Percentiles rank a stretch among this genome's conserved stretches.
These are phyloP conservation scores for Diutina mesorugosa DNA, from an alignment of 1,139 yeast genomes.

Conservation along the genomic window DNA sequence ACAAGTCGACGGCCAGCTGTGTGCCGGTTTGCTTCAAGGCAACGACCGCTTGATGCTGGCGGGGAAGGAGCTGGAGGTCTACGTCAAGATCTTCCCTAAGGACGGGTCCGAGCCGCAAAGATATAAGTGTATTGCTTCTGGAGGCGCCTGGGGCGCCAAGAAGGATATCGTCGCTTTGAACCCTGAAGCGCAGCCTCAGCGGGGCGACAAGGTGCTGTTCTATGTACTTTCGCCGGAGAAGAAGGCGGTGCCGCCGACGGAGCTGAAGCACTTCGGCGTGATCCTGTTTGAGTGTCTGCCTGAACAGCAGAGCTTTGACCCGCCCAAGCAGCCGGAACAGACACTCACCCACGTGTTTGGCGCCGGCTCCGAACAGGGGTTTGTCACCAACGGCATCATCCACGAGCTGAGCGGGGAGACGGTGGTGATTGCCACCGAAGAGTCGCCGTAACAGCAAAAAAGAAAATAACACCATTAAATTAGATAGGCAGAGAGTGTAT, in stretches of 20 bases:
- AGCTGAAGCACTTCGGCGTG: conserved; percentile 4
- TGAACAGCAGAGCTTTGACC: conserved; percentile 6
- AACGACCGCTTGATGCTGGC: conserved; percentile 26
- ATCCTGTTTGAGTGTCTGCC: conserved; percentile 7
- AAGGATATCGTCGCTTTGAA: conserved; percentile 47
- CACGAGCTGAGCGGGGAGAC: neutral
- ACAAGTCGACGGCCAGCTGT: neutral
- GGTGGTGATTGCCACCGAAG: neutral
- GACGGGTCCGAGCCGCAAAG: conserved; percentile 7
- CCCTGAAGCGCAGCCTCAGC: conserved; percentile 32
- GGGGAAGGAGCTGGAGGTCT: conserved; percentile 36
- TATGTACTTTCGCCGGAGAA: conserved; percentile 31
- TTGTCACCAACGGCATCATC: neutral
- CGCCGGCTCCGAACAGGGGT: neutral
- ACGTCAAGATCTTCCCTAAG: conserved; percentile 17
- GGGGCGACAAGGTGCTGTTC: conserved; percentile 37
- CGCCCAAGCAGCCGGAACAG: neutral
- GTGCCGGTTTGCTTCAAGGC: conserved; percentile 22
- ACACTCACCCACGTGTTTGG: neutral
- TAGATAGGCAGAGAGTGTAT: neutral
- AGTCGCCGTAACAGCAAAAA: neutral
- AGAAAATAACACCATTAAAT: too few relatives aligned
- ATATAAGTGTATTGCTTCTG: conserved; percentile 46
- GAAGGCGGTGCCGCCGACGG: conserved; percentile 7
- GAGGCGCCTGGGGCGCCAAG: conserved; percentile 58